A percentile compares a stretch with the other conserved stretches of the same genome.
Conservation (phyloP, 179 eudicot species). For the Silene coronaria region DNA sequence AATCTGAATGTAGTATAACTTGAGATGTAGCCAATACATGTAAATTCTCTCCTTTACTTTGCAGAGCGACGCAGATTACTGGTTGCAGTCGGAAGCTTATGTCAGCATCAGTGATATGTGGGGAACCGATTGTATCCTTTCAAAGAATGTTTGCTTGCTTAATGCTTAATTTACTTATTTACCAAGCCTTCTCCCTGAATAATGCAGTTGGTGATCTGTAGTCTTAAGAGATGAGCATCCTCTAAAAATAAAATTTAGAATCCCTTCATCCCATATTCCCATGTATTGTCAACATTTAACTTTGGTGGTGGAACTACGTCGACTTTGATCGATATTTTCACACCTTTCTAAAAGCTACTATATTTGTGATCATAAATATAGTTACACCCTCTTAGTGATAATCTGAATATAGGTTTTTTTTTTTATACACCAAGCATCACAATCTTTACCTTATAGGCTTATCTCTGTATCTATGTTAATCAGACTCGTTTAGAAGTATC, state of each 20-base stretch:
- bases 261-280: not conserved
- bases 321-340: not conserved
- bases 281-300: not conserved
- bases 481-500: too few species aligned
- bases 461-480: too few species aligned
- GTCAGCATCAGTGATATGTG: slow-evolving; percentile 87
- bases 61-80: slow-evolving; percentile 87
- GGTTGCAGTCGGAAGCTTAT: slow-evolving; percentile 75
- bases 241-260: not conserved
- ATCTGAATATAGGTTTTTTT: not conserved
- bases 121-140: slow-evolving; percentile 79
- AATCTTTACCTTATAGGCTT: too few species aligned
- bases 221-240: not conserved
- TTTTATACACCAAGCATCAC: too few species aligned
- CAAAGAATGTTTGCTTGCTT: not conserved
- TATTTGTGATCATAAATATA: too few species aligned
- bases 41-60: slow-evolving; percentile 17
- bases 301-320: not conserved
- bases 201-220: not conserved
- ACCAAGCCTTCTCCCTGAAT: not conserved
- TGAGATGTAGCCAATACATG: not conserved
- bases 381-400: too few species aligned
- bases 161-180: not conserved
- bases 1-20: slow-evolving; percentile 2
- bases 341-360: too few species aligned